phyloP scores from a whole-genome alignment of 345 rosid genomes.

The Sonneratia alba region DNA sequence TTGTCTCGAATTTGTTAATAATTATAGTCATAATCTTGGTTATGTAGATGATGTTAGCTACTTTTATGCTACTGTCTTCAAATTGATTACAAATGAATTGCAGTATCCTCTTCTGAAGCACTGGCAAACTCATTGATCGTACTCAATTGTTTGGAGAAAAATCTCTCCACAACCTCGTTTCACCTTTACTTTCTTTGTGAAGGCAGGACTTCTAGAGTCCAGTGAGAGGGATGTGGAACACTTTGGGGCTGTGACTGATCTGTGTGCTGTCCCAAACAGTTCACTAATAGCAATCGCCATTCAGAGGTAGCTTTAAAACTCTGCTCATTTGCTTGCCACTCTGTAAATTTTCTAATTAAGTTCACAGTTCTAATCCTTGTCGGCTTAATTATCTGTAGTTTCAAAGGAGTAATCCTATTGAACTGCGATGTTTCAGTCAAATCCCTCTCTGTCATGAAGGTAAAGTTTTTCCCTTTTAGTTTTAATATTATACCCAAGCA shows the following conservation, averaged over 20 bases:
- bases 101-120: neutral
- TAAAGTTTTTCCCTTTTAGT: conserved; percentile 11
- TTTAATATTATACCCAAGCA: neutral
- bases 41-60: neutral
- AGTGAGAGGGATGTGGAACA: conserved; percentile 30
- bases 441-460: conserved; percentile 53
- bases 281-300: conserved; percentile 57
- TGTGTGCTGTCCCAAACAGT: conserved; percentile 42
- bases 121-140: neutral
- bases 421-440: conserved; percentile 42
- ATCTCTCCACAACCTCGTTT: neutral
- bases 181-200: conserved; percentile 25
- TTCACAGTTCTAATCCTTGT: conserved; percentile 11
- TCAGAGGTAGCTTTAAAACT: conserved; percentile 43
- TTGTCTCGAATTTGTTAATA: neutral
- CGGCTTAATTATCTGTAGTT: conserved; percentile 26
- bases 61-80: neutral
- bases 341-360: neutral
- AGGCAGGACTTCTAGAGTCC: conserved; percentile 42
- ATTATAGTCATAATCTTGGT: neutral
- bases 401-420: conserved; percentile 68
- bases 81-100: neutral
- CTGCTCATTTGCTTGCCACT: neutral
- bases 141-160: too few species aligned
- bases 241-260: conserved; percentile 46